Percentiles rank a stretch among this genome's conserved stretches.
Evolutionary conservation across 1,284 basidiomycete genomes (phyloP).

Genomic region (Mixia osmundae): DNA sequence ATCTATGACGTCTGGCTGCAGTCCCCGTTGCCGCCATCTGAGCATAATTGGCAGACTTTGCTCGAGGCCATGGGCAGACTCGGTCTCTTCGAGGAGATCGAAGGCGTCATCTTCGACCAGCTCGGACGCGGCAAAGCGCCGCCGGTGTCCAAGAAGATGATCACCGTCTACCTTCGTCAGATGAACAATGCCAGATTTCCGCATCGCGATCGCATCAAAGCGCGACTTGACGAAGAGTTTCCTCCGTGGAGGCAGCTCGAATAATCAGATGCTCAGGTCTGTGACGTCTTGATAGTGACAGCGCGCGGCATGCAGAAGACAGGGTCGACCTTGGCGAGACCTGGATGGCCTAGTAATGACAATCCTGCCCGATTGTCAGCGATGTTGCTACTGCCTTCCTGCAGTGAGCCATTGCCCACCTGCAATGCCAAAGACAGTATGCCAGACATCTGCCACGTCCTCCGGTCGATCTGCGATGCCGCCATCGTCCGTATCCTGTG

Average conservation of each 20-base stretch:
- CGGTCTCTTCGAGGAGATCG: slow-evolving; percentile 40
- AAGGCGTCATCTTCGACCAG: slow-evolving; percentile 37
- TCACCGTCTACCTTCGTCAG: slow-evolving; percentile 20
- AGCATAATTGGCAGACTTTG: too few species aligned
- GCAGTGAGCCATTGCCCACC: slow-evolving; percentile 27
- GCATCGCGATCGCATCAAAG: slow-evolving; percentile 4
- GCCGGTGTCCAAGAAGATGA: slow-evolving; percentile 13
- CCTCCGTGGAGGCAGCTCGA: slow-evolving; percentile 16
- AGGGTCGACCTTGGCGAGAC: slow-evolving; percentile 61
- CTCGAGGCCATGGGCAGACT: too few species aligned
- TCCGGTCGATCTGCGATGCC: slow-evolving; percentile 88
- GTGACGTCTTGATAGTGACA: slow-evolving; percentile 33
- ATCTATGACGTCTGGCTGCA: too few species aligned
- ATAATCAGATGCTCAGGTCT: background rate
- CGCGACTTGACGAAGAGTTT: slow-evolving; percentile 13
- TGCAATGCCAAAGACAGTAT: slow-evolving; percentile 78
- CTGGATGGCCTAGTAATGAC: slow-evolving; percentile 69
- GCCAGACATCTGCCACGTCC: slow-evolving; percentile 87
- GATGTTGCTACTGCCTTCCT: background rate
- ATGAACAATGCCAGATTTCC: slow-evolving; percentile 9
- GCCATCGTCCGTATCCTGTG: slow-evolving; percentile 62
- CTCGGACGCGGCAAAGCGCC: slow-evolving; percentile 26
- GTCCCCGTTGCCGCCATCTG: too few species aligned
- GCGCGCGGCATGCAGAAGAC: slow-evolving; percentile 84
- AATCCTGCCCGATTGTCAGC: slow-evolving; percentile 33